Evolutionary conservation across 2,329 filamentous ascomycete species (phyloP).

Genomic region (Onygenales sp.): DNA sequence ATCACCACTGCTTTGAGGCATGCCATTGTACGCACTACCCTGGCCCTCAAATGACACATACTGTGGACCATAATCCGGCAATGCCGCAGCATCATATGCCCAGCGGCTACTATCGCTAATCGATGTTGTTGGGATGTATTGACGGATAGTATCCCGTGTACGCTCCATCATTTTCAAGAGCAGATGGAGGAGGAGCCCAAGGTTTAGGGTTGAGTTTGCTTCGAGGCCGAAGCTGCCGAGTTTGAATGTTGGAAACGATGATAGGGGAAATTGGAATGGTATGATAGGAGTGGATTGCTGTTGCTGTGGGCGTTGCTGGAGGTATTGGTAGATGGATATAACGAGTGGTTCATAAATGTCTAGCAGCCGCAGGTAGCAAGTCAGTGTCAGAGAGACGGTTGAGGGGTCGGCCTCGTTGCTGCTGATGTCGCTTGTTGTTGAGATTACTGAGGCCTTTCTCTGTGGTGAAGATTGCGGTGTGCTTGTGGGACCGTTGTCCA

Average conservation of each 20-base stretch:
- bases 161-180: neutral
- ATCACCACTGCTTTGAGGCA: neutral
- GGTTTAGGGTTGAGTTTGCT: neutral
- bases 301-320: neutral
- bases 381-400: neutral
- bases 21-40: neutral
- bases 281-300: neutral
- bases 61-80: too few species aligned
- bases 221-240: neutral
- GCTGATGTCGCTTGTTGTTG: neutral
- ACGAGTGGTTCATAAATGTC: neutral
- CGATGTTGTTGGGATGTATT: neutral
- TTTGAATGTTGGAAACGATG: neutral
- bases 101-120: neutral
- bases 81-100: neutral
- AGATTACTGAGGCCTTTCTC: neutral
- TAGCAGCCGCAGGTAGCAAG: neutral
- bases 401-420: neutral
- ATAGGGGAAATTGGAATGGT: neutral
- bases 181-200: neutral
- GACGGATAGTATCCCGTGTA: neutral
- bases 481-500: neutral
- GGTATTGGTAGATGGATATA: neutral
- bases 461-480: neutral
- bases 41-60: too few species aligned